Percentiles rank a stretch among this genome's conserved stretches.
Conservation (phyloP, 2,329 filamentous ascomycete species). For the Laburnicola sp. region DNA sequence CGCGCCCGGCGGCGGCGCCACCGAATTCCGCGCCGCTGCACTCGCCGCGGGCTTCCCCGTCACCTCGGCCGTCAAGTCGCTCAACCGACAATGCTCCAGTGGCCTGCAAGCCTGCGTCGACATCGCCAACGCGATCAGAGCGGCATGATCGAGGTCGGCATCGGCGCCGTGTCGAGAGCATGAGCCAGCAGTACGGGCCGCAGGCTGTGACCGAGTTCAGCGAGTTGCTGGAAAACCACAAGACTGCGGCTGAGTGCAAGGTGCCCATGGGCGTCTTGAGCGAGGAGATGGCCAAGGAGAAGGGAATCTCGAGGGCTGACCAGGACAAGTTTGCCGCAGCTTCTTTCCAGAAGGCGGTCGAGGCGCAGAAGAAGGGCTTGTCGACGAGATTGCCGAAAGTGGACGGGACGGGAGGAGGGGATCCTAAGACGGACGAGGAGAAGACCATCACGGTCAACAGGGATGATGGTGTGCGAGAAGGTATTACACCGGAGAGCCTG, state of each 20-base stretch:
- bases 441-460: constrained; percentile 79
- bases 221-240: constrained; percentile 78
- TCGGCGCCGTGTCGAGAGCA: constrained; percentile 95
- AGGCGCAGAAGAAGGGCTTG: constrained; percentile 83
- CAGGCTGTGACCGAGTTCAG: constrained; percentile 90
- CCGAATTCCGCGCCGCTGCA: constrained; percentile 91
- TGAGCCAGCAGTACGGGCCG: constrained; percentile 90
- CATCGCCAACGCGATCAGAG: constrained; percentile 87
- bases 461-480: constrained; percentile 84
- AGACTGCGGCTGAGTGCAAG: constrained; percentile 91
- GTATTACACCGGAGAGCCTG: constrained; percentile 86
- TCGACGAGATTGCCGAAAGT: constrained; percentile 90
- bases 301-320: constrained; percentile 67
- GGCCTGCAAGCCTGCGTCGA: constrained; percentile 92
- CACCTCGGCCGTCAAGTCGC: constrained; percentile 76
- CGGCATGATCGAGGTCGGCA: constrained; percentile 93
- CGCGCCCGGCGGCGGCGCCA: constrained; percentile 89
- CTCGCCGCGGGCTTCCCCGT: constrained; percentile 90
- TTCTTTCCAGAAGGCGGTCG: constrained; percentile 86
- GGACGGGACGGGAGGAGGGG: constrained; percentile 81
- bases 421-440: constrained; percentile 86
- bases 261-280: constrained; percentile 94
- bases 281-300: constrained; percentile 91
- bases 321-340: constrained; percentile 95
- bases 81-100: constrained; percentile 94